Evolutionary conservation across 352 stramenopile genomes (phyloP).

Genomic region (Phytophthora hibernalis): DNA sequence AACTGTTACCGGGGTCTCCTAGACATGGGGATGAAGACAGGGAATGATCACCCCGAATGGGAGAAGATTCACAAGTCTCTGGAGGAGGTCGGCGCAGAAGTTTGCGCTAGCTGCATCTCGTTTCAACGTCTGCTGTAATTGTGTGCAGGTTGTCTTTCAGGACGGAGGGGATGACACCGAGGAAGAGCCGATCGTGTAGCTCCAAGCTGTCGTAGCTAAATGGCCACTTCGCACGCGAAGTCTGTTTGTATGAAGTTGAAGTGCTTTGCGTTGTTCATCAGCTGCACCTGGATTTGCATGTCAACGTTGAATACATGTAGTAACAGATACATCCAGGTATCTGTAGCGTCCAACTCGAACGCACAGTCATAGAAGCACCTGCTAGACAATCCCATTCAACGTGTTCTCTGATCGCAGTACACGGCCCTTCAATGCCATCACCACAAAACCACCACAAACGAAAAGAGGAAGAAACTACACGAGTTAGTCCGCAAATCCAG

Average conservation of each 20-base stretch:
- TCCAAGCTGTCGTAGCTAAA: neutral
- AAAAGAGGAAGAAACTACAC: conserved; percentile 31
- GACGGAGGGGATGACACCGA: conserved; percentile 7
- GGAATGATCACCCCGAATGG: conserved; percentile 12
- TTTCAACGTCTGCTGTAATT: neutral
- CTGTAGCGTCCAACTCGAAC: too few species aligned
- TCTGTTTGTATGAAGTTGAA: neutral
- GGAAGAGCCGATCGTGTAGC: conserved; percentile 4
- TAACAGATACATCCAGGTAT: too few species aligned
- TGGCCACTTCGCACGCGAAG: too few species aligned
- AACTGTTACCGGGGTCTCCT: conserved; percentile 1
- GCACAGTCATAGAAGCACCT: too few species aligned
- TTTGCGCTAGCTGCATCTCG: neutral
- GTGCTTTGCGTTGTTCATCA: neutral
- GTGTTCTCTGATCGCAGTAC: too few species aligned
- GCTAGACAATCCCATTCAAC: too few species aligned
- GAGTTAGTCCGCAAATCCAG: conserved; percentile 51
- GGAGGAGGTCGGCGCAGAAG: neutral
- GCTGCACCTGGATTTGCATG: neutral
- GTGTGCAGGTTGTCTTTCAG: conserved; percentile 8
- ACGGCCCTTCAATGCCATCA: neutral
- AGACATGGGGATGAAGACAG: conserved; percentile 3
- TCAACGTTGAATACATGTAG: neutral
- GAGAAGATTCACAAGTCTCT: conserved; percentile 4
- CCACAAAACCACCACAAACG: conserved; percentile 12